These are phyloP conservation scores for Aspergillus ochraceus DNA, from an alignment of 2,329 filamentous ascomycete species.

Conservation along the genomic window DNA sequence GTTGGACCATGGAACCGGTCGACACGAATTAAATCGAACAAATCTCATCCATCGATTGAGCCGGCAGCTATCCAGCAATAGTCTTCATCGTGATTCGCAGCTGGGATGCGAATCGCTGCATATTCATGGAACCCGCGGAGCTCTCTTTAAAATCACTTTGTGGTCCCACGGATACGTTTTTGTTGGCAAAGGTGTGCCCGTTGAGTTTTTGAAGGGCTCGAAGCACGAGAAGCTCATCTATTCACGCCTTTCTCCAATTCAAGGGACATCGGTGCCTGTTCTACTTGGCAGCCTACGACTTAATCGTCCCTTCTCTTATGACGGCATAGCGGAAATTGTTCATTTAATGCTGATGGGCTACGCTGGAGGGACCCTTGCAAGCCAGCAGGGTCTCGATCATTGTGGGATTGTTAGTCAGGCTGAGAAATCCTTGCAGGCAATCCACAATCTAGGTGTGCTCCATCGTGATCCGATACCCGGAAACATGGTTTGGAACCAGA, in stretches of 20 bases:
- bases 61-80: not conserved
- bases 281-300: too few relatives aligned
- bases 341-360: not conserved
- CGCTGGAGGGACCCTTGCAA: not conserved
- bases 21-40: conserved; percentile 16
- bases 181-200: too few relatives aligned
- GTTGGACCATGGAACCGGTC: conserved; percentile 30
- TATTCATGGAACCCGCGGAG: too few relatives aligned
- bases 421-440: not conserved
- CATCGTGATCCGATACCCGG: not conserved
- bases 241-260: too few relatives aligned
- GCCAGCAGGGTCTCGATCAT: not conserved
- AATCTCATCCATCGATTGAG: not conserved
- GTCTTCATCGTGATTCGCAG: not conserved
- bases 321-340: not conserved
- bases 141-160: too few relatives aligned
- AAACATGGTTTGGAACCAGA: not conserved
- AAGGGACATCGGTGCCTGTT: too few relatives aligned
- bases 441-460: not conserved
- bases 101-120: not conserved
- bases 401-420: not conserved
- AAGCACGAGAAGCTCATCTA: too few relatives aligned
- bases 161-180: too few relatives aligned
- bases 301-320: too few relatives aligned
- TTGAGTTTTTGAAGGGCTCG: too few relatives aligned